Conservation (phyloP, 1,284 basidiomycete species). For the Bondarzewia mesenterica region DNA sequence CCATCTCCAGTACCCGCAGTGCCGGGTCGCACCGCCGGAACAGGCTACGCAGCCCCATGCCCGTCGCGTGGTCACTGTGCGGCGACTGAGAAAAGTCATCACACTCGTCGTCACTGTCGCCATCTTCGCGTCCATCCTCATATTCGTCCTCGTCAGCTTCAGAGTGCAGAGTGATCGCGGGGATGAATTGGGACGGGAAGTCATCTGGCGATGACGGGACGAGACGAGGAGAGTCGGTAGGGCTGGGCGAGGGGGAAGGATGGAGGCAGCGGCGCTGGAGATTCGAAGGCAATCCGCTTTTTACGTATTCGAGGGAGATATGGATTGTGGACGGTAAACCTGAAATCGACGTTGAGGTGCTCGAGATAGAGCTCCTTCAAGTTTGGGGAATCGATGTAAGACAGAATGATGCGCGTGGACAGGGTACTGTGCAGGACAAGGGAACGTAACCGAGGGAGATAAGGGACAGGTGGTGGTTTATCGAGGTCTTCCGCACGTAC, state of each 20-base stretch:
- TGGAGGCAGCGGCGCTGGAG: not conserved
- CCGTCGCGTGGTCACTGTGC: conserved; percentile 66
- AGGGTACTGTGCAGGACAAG: conserved; percentile 51
- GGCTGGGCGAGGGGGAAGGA: not conserved
- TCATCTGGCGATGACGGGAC: not conserved
- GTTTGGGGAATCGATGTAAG: conserved; percentile 46
- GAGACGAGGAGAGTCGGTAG: not conserved
- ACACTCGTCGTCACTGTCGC: conserved; percentile 66
- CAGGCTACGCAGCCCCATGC: conserved; percentile 66
- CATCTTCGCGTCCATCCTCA: conserved; percentile 30
- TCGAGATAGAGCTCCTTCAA: conserved; percentile 53
- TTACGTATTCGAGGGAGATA: conserved; percentile 8
- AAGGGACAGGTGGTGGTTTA: conserved; percentile 30
- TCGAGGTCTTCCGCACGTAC: conserved; percentile 23
- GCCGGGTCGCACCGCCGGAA: conserved; percentile 51
- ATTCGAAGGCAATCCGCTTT: not conserved
- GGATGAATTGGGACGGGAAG: not conserved
- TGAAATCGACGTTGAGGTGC: conserved; percentile 56
- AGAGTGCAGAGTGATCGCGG: not conserved
- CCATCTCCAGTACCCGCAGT: conserved; percentile 59
- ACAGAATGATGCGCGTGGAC: conserved; percentile 54
- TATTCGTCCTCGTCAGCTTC: not conserved
- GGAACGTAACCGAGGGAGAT: conserved; percentile 45
- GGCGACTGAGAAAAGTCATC: conserved; percentile 66
- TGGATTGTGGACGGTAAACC: conserved; percentile 23